A percentile compares a stretch with the other conserved stretches of the same genome.
Conservation (phyloP, 345 rosid genomes). For the Lepidium sativum region DNA sequence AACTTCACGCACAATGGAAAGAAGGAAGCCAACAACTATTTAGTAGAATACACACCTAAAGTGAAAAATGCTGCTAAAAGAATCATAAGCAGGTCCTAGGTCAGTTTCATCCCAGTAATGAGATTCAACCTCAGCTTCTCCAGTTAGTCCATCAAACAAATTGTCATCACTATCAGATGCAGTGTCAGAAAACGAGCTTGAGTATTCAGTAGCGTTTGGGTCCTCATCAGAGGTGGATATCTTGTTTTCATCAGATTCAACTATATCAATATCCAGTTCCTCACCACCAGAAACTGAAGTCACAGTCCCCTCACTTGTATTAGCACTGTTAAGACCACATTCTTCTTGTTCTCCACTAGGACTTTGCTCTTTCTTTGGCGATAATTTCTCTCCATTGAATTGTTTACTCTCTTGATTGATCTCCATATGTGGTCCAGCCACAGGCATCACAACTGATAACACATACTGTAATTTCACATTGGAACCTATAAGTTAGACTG, state of each 20-base stretch:
- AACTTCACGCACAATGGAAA: background rate
- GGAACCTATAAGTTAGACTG: background rate
- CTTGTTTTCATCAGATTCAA: constrained; percentile 26
- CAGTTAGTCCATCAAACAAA: constrained; percentile 46
- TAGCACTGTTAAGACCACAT: constrained; percentile 21
- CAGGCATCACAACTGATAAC: constrained; percentile 24
- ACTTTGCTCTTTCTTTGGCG: constrained; percentile 30
- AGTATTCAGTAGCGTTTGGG: constrained; percentile 80
- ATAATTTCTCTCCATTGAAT: constrained; percentile 10
- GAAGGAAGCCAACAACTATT: background rate
- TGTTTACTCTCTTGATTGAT: constrained; percentile 27
- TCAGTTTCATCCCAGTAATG: constrained; percentile 45
- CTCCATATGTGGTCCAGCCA: constrained; percentile 34
- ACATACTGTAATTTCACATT: constrained; percentile 17
- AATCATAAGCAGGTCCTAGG: constrained; percentile 49
- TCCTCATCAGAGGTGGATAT: constrained; percentile 33
- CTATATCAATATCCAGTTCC: constrained; percentile 53
- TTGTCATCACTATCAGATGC: constrained; percentile 37
- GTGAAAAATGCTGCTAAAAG: constrained; percentile 43
- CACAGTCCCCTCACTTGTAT: constrained; percentile 25
- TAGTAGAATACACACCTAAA: constrained; percentile 40
- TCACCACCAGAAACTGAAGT: constrained; percentile 27
- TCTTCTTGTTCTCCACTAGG: constrained; percentile 23
- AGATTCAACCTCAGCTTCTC: constrained; percentile 79
- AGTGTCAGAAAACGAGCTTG: constrained; percentile 79